These are phyloP conservation scores for Heterobasidion irregulare DNA, from an alignment of 1,284 basidiomycete genomes.

Conservation along the genomic window DNA sequence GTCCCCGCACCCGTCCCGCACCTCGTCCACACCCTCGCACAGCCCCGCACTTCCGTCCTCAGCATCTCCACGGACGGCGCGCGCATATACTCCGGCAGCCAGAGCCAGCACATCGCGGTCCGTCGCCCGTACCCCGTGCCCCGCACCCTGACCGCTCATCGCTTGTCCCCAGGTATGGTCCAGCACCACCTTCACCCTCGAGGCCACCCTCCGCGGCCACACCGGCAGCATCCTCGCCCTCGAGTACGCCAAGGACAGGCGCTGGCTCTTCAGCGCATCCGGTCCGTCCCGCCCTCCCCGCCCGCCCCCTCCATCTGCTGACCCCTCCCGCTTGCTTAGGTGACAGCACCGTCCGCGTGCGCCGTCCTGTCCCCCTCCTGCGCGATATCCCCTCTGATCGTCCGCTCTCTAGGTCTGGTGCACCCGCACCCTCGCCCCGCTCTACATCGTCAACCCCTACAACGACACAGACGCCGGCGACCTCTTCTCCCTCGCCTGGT, in stretches of 20 bases:
- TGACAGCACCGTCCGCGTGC: conserved; percentile 77
- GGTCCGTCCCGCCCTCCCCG: conserved; percentile 30
- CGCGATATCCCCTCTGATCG: not conserved
- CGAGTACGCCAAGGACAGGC: conserved; percentile 65
- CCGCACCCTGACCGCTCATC: conserved; percentile 1
- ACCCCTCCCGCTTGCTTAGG: conserved; percentile 32
- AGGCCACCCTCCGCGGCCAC: conserved; percentile 77
- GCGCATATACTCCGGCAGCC: conserved; percentile 81
- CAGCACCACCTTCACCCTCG: conserved; percentile 58
- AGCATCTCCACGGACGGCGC: conserved; percentile 66
- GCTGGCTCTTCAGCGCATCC: conserved; percentile 84
- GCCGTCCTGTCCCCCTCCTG: conserved; percentile 14
- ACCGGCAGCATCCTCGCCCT: conserved; percentile 81
- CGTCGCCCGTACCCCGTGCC: not conserved
- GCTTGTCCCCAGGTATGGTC: conserved; percentile 68
- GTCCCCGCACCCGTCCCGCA: conserved; percentile 34
- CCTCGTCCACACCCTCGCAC: conserved; percentile 64
- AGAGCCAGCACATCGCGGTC: conserved; percentile 61
- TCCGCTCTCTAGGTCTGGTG: conserved; percentile 68
- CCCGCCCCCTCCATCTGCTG: conserved; percentile 3
- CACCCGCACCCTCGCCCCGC: conserved; percentile 56
- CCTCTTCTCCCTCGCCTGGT: conserved; percentile 86
- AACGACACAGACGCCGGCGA: conserved; percentile 84
- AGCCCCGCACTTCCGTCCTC: conserved; percentile 63
- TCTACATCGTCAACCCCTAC: conserved; percentile 81